Evolutionary conservation across 2,329 filamentous ascomycete species (phyloP).

Genomic region (Aspergillus ochraceoroseus): DNA sequence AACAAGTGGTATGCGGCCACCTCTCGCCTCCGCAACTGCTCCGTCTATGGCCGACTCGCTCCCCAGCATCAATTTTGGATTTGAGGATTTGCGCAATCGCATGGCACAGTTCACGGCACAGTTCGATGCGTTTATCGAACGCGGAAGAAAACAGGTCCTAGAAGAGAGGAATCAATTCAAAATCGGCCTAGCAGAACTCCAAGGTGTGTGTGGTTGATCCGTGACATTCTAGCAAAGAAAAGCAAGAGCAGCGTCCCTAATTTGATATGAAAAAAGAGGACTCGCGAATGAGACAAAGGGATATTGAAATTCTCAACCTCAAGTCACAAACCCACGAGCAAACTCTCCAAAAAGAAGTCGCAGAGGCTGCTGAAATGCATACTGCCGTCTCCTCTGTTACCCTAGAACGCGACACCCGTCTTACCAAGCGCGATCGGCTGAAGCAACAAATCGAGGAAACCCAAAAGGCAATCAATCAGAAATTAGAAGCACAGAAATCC

Average conservation of each 20-base stretch:
- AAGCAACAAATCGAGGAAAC: constrained; percentile 52
- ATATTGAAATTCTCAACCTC: constrained; percentile 69
- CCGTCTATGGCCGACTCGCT: constrained; percentile 63
- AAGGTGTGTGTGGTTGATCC: constrained; percentile 66
- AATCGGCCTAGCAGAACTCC: constrained; percentile 80
- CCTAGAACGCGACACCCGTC: constrained; percentile 52
- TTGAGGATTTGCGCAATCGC: constrained; percentile 88
- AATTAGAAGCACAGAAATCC: constrained; percentile 43
- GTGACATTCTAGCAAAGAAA: constrained; percentile 5
- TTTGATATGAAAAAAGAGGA: constrained; percentile 60
- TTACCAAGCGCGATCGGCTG: constrained; percentile 52
- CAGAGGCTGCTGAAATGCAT: constrained; percentile 61
- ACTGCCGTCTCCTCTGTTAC: constrained; percentile 54
- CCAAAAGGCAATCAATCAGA: constrained; percentile 45
- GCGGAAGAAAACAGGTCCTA: constrained; percentile 78
- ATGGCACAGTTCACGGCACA: constrained; percentile 88
- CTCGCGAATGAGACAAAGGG: constrained; percentile 79
- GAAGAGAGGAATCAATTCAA: constrained; percentile 94
- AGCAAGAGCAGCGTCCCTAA: constrained; percentile 3
- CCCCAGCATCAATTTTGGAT: constrained; percentile 89
- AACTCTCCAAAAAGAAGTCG: constrained; percentile 54
- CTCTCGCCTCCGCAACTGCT: constrained; percentile 49
- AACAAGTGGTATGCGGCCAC: constrained; percentile 50
- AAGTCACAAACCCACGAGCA: constrained; percentile 54
- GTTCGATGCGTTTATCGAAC: constrained; percentile 92